Evolutionary conservation across 768 basidiomycete genomes (phyloP), one percentile per base, ranked within the genome.

Genomic region (Termitomyces eurrhizus): DNA sequence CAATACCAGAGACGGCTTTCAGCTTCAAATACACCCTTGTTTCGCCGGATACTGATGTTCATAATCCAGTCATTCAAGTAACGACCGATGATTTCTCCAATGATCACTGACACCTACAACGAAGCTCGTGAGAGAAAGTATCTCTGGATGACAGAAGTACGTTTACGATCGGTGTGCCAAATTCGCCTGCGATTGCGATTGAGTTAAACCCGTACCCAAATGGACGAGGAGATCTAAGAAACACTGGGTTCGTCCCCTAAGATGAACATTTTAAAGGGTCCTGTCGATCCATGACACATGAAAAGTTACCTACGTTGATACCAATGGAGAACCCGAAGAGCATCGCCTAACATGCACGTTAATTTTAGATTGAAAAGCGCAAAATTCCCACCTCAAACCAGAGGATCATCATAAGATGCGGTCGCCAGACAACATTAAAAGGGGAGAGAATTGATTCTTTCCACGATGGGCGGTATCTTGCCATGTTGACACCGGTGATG

Each of bases 401-500:
- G 24, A 76, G 71, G 56, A 77, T 69, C 49, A 74, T 67, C 44
- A 80, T 54, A 8, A 79, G 64, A 53, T 83, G 81, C 0, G 83
- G 83, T 26, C 81, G 67, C 80, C 80, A 82, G 33, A 82, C 58
- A 21, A 84, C 70, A 54, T 73, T 73, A 52, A 82, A 64, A 16
- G 75, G 73, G 11, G 72, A 64, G 1, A 69, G 60, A 50, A 78
- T 59, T 26, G 72, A 69, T 35, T 77, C 74, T 21, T 37, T 60
- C 79, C 81, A 81, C 0, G 72, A 60, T 9, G 62, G 37, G 32
- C 68, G 66, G 48, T 78, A 78, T 60, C 76, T 74, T 2, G 78
- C 69, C 83, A 85, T 83, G 55, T 78, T 78, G n/a, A 65, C 39
- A 2, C 83, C 84, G 0, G 84, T 85, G 44, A 82, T 69, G 9